These are phyloP conservation scores for Xylaria multiplex DNA, from an alignment of 2,329 filamentous ascomycete species.

Conservation along the genomic window DNA sequence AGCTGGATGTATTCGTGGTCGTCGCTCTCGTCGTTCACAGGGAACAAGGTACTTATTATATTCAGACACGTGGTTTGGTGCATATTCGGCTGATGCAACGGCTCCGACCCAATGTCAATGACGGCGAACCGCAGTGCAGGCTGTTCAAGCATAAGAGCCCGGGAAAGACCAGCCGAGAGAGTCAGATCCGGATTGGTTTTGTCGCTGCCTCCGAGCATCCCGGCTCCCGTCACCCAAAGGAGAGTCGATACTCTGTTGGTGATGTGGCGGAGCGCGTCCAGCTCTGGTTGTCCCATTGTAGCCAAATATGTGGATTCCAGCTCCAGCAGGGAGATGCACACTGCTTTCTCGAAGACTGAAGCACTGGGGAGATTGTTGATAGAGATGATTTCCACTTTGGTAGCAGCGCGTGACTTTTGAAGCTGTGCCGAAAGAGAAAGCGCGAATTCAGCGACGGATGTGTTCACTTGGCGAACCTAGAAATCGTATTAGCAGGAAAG, in stretches of 20 bases:
- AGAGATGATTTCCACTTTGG: too few species aligned
- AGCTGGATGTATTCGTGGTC: slow-evolving; percentile 28
- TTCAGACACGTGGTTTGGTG: too few species aligned
- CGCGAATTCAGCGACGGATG: too few species aligned
- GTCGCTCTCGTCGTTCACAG: background rate
- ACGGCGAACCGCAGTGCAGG: slow-evolving; percentile 26
- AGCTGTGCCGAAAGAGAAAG: too few species aligned
- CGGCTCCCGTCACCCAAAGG: slow-evolving; percentile 34
- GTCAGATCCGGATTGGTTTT: slow-evolving; percentile 33
- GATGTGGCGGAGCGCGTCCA: slow-evolving; percentile 12
- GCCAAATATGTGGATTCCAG: slow-evolving; percentile 21
- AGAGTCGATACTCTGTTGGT: slow-evolving; percentile 20
- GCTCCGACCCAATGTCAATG: slow-evolving; percentile 27
- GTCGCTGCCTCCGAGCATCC: too few species aligned
- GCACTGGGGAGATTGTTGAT: too few species aligned
- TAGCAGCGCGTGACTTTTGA: too few species aligned
- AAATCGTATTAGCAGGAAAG: too few species aligned
- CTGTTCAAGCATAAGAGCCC: slow-evolving; percentile 39
- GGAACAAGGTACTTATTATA: too few species aligned
- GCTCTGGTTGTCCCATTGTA: slow-evolving; percentile 5
- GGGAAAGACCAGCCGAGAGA: slow-evolving; percentile 32
- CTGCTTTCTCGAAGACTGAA: background rate
- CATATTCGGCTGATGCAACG: too few species aligned
- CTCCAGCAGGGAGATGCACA: slow-evolving; percentile 30
- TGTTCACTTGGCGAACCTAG: too few species aligned